A percentile compares a stretch with the other conserved stretches of the same genome.
Evolutionary conservation across 169 alveolate genomes (phyloP).

Genomic region (Eimeria nieschulzi): DNA sequence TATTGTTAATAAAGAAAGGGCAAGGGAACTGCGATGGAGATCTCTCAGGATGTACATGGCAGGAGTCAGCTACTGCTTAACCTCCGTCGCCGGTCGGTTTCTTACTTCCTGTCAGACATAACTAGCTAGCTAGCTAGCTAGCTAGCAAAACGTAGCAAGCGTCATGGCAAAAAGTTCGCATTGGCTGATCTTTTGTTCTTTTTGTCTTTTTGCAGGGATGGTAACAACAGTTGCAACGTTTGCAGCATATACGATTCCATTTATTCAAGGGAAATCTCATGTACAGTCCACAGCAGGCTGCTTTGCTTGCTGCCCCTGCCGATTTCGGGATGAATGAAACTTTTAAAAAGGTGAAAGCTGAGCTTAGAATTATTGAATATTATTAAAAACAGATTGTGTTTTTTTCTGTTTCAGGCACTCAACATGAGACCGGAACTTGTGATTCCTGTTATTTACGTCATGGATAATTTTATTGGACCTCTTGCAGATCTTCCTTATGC

Average conservation of each 20-base stretch:
- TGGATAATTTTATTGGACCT: constrained; percentile 65
- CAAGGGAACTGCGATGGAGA: constrained; percentile 11
- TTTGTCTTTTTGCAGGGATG: neutral
- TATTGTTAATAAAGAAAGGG: neutral
- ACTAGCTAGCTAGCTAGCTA: neutral
- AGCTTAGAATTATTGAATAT: neutral
- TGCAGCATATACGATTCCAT: constrained; percentile 34
- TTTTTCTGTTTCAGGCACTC: constrained; percentile 9
- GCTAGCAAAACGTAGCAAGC: neutral
- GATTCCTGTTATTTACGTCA: constrained; percentile 50
- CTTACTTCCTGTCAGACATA: too few relatives aligned
- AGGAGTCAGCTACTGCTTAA: constrained; percentile 35
- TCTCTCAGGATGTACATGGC: constrained; percentile 51
- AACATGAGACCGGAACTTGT: constrained; percentile 44
- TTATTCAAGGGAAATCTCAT: neutral
- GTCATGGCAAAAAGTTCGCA: too few relatives aligned
- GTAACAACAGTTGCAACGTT: constrained; percentile 56
- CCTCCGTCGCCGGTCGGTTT: constrained; percentile 26
- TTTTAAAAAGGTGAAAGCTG: neutral
- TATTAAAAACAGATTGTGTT: too few relatives aligned
- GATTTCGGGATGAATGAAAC: too few relatives aligned
- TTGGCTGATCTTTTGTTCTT: neutral
- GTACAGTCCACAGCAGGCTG: too few relatives aligned
- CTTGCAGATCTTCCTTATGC: constrained; percentile 56
- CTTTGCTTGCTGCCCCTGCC: too few relatives aligned